Percentiles rank a stretch among this genome's conserved stretches.
phyloP scores from a whole-genome alignment of 768 basidiomycete genomes.

The Kondoa malvinella region DNA sequence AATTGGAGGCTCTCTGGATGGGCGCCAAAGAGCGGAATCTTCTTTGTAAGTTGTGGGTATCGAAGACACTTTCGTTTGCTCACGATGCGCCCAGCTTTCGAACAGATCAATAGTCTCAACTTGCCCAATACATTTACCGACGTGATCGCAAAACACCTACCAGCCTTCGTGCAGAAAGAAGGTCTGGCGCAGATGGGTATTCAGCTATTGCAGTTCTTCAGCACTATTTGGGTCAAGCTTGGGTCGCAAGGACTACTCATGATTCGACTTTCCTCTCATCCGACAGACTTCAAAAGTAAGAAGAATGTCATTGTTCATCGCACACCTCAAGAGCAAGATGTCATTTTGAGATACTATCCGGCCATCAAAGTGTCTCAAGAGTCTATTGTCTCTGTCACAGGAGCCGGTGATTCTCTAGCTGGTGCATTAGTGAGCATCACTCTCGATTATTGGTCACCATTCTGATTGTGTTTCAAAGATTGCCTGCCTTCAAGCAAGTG shows the following conservation, averaged over 20 bases:
- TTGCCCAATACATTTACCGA: slow-evolving; percentile 21
- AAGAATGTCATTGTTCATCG: not conserved
- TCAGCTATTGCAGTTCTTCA: slow-evolving; percentile 66
- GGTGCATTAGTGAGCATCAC: not conserved
- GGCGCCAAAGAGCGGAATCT: slow-evolving; percentile 12
- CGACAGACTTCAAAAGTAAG: not conserved
- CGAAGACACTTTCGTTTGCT: not conserved
- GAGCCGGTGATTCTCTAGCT: not conserved
- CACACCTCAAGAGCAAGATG: not conserved
- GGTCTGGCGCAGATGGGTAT: slow-evolving; percentile 68
- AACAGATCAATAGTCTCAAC: slow-evolving; percentile 34
- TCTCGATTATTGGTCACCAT: not conserved
- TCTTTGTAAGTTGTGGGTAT: not conserved
- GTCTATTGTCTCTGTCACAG: not conserved
- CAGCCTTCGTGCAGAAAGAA: slow-evolving; percentile 39
- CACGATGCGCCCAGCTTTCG: slow-evolving; percentile 37
- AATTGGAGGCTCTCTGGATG: slow-evolving; percentile 41
- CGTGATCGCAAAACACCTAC: slow-evolving; percentile 42
- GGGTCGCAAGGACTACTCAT: slow-evolving; percentile 39
- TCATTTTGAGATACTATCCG: not conserved
- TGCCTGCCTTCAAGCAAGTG: not conserved
- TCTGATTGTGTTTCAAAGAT: not conserved
- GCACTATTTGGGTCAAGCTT: slow-evolving; percentile 68
- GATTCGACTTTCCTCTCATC: not conserved
- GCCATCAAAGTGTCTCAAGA: not conserved